Percentiles rank a stretch among this genome's conserved stretches.
Evolutionary conservation across 495 filamentous ascomycete species (phyloP).

Genomic region (Penicillium chermesinum): DNA sequence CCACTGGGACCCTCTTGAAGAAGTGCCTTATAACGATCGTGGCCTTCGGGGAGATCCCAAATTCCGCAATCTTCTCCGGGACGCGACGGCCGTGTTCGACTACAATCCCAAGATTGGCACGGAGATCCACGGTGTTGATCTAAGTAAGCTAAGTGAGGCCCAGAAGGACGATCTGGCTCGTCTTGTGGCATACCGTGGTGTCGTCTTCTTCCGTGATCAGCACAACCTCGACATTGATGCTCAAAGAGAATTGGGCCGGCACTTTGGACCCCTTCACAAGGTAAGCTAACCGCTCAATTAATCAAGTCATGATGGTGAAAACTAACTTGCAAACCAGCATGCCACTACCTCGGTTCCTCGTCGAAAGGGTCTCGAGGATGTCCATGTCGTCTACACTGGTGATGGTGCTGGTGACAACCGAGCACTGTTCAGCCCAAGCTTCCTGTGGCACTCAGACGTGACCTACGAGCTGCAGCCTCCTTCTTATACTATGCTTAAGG

Average conservation of each 20-base stretch:
- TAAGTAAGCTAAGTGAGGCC: conserved; percentile 58
- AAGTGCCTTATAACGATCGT: conserved; percentile 50
- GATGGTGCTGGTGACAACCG: conserved; percentile 59
- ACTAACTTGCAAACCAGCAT: conserved; percentile 23
- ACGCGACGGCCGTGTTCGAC: conserved; percentile 53
- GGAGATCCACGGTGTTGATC: conserved; percentile 64
- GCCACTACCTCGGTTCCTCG: conserved; percentile 57
- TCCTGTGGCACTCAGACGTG: conserved; percentile 62
- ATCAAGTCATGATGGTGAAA: neutral
- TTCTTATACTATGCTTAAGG: conserved; percentile 66
- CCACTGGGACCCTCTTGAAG: conserved; percentile 47
- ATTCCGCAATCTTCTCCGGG: conserved; percentile 47
- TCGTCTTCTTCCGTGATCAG: conserved; percentile 70
- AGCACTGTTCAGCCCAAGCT: conserved; percentile 41
- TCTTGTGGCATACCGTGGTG: conserved; percentile 64
- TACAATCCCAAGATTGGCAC: conserved; percentile 68
- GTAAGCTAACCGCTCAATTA: conserved; percentile 14
- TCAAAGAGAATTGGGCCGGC: conserved; percentile 58
- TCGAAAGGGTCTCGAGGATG: conserved; percentile 57
- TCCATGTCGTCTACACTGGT: conserved; percentile 63
- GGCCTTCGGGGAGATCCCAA: conserved; percentile 49
- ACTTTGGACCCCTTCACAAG: conserved; percentile 65
- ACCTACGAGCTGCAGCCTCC: conserved; percentile 77
- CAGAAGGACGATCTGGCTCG: conserved; percentile 74
- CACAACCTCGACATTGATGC: conserved; percentile 60